Conservation (phyloP, 73 alveolate species). For the Paramecium biaurelia region DNA sequence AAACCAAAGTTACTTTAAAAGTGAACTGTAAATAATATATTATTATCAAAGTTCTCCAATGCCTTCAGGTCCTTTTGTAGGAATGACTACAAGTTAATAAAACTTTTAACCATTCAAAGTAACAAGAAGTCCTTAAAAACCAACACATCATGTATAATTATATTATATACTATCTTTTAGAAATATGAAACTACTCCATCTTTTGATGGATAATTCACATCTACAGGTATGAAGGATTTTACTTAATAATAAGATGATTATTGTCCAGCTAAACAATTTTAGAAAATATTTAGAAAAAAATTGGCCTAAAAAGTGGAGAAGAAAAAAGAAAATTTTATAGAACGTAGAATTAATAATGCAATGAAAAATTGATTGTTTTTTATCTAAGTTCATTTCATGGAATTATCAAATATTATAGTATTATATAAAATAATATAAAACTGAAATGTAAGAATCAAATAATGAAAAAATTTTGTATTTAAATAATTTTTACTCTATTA, state of each 20-base stretch:
- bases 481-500: background rate
- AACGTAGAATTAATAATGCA: constrained; percentile 32
- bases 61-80: constrained; percentile 36
- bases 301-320: background rate
- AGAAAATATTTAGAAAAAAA: constrained; percentile 38
- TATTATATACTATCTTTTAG: background rate
- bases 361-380: constrained; percentile 12
- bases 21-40: background rate
- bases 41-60: background rate
- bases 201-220: constrained; percentile 38
- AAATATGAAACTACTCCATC: constrained; percentile 49
- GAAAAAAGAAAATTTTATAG: constrained; percentile 1
- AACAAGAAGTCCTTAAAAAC: background rate
- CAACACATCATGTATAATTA: background rate
- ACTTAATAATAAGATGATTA: background rate
- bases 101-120: constrained; percentile 22
- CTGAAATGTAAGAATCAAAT: background rate
- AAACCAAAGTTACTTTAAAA: background rate
- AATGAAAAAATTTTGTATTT: background rate
- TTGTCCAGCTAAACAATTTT: constrained; percentile 11
- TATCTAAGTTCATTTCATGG: background rate
- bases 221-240: constrained; percentile 40
- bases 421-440: background rate
- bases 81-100: constrained; percentile 27
- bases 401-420: background rate